Base-by-base conservation (phyloP, 768 basidiomycete species). In the Pleurotus eryngii region DNA sequence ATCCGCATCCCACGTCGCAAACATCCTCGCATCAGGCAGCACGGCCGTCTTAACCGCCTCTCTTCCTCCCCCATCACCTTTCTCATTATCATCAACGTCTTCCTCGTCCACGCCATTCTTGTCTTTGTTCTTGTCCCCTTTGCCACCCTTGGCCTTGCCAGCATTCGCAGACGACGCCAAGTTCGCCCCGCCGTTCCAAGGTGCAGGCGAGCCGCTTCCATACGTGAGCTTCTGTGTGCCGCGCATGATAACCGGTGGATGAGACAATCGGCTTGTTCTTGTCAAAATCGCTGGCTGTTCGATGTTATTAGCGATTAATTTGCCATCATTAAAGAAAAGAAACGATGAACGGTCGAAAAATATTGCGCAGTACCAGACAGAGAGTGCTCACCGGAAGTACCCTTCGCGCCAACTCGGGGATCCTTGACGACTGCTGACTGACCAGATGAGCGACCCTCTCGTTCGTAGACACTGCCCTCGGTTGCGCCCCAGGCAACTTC, bases 351-450 rank as follows among this genome's bases (percentile, higher is more conserved):
- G 30, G 30, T 3, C 9, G 30, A 35, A 35, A 35, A 11, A 22
- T 54, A 35, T 27, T 14, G 55, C 17, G 24, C 18, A 12, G 12
- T 50, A 39, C 30, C 20, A 42, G 49, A 30, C 40, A n/a, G 22
- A 45, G 39, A n/a, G 37, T 18, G 76, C 86, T 59, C 67, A 90
- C 89, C 37, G 87, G 82, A 49, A 92, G 81, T 8, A 87, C 80
- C 59, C 79, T 75, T 22, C 85, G 76, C 7, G 89, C 82, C 46
- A 92, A 73, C 51, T 85, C 81, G 5, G 88, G 87, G 46, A 91
- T 75, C 55, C 86, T 74, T 11, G 85, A 85, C 1, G 74, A 73
- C 60, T 89, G 87, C 55, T 86, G 80, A 55, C 82, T 83, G 18
- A 86, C 76, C 22, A 86, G 76, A 1, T 89, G 86, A 2, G 85